Conservation (phyloP, 2,329 filamentous ascomycete genomes). For the Thielaviopsis euricoi region DNA sequence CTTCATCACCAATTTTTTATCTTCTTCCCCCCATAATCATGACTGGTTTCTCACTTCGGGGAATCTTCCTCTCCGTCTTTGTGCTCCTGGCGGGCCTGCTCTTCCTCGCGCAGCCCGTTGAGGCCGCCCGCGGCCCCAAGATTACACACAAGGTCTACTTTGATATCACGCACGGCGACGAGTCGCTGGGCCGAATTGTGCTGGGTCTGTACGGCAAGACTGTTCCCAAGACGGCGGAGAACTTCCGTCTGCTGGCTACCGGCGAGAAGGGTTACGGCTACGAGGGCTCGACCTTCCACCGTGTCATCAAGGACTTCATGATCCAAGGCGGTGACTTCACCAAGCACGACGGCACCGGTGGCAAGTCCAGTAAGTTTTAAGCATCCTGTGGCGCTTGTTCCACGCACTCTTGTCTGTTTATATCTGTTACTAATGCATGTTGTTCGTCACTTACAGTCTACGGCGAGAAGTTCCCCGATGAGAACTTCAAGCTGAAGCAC, state of each 20-base stretch:
- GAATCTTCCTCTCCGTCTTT: conserved; percentile 53
- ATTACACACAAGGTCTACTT: conserved; percentile 94
- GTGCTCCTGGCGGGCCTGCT: conserved; percentile 61
- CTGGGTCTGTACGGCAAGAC: conserved; percentile 80
- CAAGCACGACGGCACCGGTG: conserved; percentile 64
- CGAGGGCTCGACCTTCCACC: conserved; percentile 69
- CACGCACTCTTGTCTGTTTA: background rate
- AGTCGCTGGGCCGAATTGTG: conserved; percentile 57
- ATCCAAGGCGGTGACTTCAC: conserved; percentile 86
- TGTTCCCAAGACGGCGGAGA: conserved; percentile 57
- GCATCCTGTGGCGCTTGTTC: background rate
- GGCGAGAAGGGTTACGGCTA: conserved; percentile 80
- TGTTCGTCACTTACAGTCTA: conserved; percentile 42
- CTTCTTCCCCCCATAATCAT: conserved; percentile 6
- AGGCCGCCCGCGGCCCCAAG: conserved; percentile 74
- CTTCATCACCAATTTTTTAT: conserved; percentile 51
- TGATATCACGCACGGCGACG: conserved; percentile 62
- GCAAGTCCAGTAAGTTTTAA: conserved; percentile 55
- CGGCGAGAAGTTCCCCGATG: conserved; percentile 66
- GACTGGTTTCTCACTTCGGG: conserved; percentile 43
- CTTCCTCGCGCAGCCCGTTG: conserved; percentile 57
- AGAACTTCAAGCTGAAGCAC: conserved; percentile 95
- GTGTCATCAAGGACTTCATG: conserved; percentile 83
- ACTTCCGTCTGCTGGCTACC: conserved; percentile 66
- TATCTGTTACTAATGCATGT: background rate